Conservation (phyloP, 2,329 filamentous ascomycete species). For the Trichoderma oligosporum region DNA sequence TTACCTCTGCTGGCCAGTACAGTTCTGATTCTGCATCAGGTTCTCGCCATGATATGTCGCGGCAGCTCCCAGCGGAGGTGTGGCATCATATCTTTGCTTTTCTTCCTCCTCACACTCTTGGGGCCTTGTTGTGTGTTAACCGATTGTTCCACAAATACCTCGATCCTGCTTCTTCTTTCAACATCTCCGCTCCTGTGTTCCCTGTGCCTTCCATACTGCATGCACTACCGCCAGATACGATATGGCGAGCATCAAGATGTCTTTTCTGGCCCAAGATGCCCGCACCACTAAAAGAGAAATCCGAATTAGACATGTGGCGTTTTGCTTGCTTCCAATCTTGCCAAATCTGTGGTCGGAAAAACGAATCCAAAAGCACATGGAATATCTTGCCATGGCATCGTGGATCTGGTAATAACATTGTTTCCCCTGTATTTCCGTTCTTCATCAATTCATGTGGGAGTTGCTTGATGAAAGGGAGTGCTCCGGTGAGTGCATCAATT, state of each 20-base stretch:
- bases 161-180: conserved; percentile 42
- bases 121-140: conserved; percentile 63
- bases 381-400: conserved; percentile 48
- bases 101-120: conserved; percentile 60
- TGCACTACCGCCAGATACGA: conserved; percentile 54
- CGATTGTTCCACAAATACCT: conserved; percentile 61
- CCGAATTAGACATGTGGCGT: conserved; percentile 74
- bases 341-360: conserved; percentile 59
- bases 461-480: conserved; percentile 58
- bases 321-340: conserved; percentile 61
- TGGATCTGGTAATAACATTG: conserved; percentile 58
- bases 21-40: neutral
- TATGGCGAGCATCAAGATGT: conserved; percentile 69
- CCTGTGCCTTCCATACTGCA: conserved; percentile 28
- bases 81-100: conserved; percentile 70
- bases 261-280: conserved; percentile 64
- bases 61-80: conserved; percentile 54
- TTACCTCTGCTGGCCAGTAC: neutral
- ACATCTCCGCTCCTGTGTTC: conserved; percentile 23
- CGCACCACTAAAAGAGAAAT: conserved; percentile 58
- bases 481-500: conserved; percentile 55
- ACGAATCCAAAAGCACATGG: conserved; percentile 24
- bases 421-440: conserved; percentile 69
- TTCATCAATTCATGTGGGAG: conserved; percentile 60
- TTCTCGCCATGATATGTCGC: conserved; percentile 15